Evolutionary conservation across 2,329 filamentous ascomycete species (phyloP).

Genomic region (Hymenoscyphus scutula): DNA sequence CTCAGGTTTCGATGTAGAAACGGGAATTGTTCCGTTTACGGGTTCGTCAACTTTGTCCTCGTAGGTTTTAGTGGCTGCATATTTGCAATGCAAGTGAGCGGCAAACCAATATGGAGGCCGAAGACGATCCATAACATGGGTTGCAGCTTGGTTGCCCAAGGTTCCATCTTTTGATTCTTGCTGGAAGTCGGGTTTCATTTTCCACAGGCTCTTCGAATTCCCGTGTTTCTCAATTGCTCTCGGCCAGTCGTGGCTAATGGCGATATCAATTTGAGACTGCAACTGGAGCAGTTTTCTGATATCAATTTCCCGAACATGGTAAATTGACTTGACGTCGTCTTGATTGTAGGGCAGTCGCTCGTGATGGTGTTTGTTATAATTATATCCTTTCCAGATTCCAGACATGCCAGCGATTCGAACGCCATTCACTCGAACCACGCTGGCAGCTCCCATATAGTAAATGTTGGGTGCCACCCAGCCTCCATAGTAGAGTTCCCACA

Average conservation of each 20-base stretch:
- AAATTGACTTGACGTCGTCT: conserved; percentile 76
- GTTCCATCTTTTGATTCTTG: conserved; percentile 72
- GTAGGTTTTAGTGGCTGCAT: conserved; percentile 65
- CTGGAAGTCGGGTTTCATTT: conserved; percentile 70
- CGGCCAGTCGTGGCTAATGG: conserved; percentile 95
- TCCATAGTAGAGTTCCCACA: conserved; percentile 92
- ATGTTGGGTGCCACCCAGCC: conserved; percentile 97
- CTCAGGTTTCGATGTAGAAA: not conserved
- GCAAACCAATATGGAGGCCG: conserved; percentile 88
- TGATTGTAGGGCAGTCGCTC: conserved; percentile 82
- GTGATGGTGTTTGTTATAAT: conserved; percentile 79
- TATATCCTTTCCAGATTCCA: conserved; percentile 90
- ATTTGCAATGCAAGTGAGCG: conserved; percentile 90
- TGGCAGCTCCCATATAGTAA: conserved; percentile 93
- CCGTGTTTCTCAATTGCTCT: conserved; percentile 77
- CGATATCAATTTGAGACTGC: conserved; percentile 84
- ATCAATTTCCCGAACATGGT: conserved; percentile 87
- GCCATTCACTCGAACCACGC: conserved; percentile 78
- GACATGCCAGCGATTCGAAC: conserved; percentile 86
- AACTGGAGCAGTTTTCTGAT: conserved; percentile 84
- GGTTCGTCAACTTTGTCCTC: conserved; percentile 29
- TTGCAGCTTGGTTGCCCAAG: conserved; percentile 77
- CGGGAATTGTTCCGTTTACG: conserved; percentile 1
- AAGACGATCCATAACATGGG: conserved; percentile 75
- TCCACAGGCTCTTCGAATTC: conserved; percentile 65